Conservation (phyloP, 345 rosid genomes). For the Aquilaria malaccensis region DNA sequence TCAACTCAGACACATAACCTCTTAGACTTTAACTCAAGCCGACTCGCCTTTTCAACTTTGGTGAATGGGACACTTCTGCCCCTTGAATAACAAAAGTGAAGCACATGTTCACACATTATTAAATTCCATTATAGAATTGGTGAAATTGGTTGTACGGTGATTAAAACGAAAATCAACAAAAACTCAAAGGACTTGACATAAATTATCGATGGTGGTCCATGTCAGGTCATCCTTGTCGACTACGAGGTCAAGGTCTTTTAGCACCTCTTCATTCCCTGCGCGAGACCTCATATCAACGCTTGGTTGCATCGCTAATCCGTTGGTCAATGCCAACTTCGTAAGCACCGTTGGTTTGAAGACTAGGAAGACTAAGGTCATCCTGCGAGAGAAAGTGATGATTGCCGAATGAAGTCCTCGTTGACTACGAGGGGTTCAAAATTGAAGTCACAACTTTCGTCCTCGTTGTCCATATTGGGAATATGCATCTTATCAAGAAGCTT, state of each 20-base stretch:
- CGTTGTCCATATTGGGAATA: constrained; percentile 76
- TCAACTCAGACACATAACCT: too few relatives aligned
- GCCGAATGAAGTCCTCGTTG: constrained; percentile 52
- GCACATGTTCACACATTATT: too few relatives aligned
- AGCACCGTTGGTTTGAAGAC: constrained; percentile 73
- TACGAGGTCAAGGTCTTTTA: constrained; percentile 81
- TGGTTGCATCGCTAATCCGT: constrained; percentile 63
- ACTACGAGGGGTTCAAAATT: constrained; percentile 77
- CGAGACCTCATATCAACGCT: constrained; percentile 51
- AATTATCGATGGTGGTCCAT: constrained; percentile 52
- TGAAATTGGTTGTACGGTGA: too few relatives aligned
- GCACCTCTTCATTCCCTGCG: constrained; percentile 59
- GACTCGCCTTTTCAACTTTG: too few relatives aligned
- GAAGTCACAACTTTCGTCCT: constrained; percentile 90
- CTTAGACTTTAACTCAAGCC: too few relatives aligned
- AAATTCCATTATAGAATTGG: too few relatives aligned
- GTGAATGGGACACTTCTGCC: too few relatives aligned
- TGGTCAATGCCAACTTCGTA: constrained; percentile 75
- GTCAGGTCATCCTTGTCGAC: constrained; percentile 87
- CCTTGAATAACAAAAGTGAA: too few relatives aligned
- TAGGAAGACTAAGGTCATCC: constrained; percentile 58
- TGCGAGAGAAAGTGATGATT: constrained; percentile 38
- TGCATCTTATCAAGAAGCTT: constrained; percentile 60
- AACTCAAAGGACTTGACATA: too few relatives aligned
- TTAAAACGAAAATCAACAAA: too few relatives aligned